Evolutionary conservation across 1,284 basidiomycete species (phyloP).

Genomic region (Malassezia psittaci): DNA sequence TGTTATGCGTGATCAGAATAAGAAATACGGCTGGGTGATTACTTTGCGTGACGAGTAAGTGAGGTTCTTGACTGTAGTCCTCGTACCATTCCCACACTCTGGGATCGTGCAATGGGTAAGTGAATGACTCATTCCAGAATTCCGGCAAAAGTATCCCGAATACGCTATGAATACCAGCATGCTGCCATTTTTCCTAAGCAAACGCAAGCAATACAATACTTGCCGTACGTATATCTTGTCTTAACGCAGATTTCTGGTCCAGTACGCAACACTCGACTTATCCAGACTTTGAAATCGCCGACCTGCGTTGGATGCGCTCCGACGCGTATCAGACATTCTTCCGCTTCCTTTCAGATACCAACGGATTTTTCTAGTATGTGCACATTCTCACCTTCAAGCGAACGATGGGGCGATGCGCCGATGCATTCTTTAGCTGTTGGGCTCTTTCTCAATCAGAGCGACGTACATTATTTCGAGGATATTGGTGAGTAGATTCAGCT

Average conservation of each 20-base stretch:
- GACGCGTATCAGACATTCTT: constrained; percentile 70
- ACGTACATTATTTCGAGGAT: constrained; percentile 35
- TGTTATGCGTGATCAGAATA: constrained; percentile 68
- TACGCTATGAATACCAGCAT: constrained; percentile 61
- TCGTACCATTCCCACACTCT: constrained; percentile 66
- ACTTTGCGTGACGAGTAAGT: constrained; percentile 57
- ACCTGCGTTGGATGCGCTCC: constrained; percentile 62
- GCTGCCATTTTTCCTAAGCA: constrained; percentile 57
- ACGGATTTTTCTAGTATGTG: constrained; percentile 52
- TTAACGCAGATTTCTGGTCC: constrained; percentile 6
- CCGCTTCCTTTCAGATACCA: constrained; percentile 54
- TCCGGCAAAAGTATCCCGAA: constrained; percentile 57
- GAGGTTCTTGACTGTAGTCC: constrained; percentile 50
- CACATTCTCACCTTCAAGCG: constrained; percentile 1
- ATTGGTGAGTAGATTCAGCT: constrained; percentile 5
- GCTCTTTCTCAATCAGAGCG: constrained; percentile 23
- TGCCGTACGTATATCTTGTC: background rate
- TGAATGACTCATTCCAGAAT: constrained; percentile 48
- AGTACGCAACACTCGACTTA: constrained; percentile 59
- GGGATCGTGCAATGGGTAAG: constrained; percentile 55
- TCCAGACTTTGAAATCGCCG: constrained; percentile 58
- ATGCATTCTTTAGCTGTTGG: constrained; percentile 43
- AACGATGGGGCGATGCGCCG: constrained; percentile 72
- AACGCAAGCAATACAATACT: constrained; percentile 48
- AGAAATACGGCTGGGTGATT: constrained; percentile 63